A percentile compares a stretch with the other conserved stretches of the same genome.
phyloP scores from a whole-genome alignment of 306 rosid genomes.

The Corylus americana region DNA sequence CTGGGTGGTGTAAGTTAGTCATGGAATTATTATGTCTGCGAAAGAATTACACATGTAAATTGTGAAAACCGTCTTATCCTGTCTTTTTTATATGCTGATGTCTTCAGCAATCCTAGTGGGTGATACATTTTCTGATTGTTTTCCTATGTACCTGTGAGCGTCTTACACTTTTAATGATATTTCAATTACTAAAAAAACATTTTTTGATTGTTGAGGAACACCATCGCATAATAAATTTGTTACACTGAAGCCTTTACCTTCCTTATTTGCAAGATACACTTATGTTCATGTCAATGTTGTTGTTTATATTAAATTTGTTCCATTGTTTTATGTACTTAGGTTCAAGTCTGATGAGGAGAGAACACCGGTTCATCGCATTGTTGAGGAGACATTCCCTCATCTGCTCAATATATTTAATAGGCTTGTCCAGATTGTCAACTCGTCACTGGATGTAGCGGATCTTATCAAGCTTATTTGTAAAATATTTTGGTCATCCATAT shows the following conservation, averaged over 20 bases:
- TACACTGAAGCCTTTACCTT: background rate
- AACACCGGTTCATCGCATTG: slow-evolving; percentile 77
- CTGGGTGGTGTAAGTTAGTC: background rate
- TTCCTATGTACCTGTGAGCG: no score
- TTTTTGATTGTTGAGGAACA: slow-evolving; percentile 9
- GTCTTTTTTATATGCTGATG: background rate
- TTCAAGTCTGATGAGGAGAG: slow-evolving; percentile 98
- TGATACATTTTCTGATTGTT: slow-evolving; percentile 2
- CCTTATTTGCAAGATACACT: background rate
- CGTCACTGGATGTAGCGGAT: slow-evolving; percentile 87
- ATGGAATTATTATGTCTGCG: background rate
- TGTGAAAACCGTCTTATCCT: background rate
- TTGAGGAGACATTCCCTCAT: slow-evolving; percentile 91
- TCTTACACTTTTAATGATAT: no score
- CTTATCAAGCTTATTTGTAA: slow-evolving; percentile 94
- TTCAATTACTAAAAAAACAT: no score
- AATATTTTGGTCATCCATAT: slow-evolving; percentile 99
- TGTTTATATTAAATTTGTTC: background rate
- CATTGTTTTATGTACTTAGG: slow-evolving; percentile 47
- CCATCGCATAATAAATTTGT: background rate
- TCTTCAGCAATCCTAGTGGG: background rate
- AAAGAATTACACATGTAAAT: background rate
- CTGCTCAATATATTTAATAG: slow-evolving; percentile 78
- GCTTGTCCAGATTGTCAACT: slow-evolving; percentile 84
- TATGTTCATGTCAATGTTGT: background rate